Evolutionary conservation across 176 grass and related monocot genomes (phyloP).

Genomic region (Raddia guianensis): DNA sequence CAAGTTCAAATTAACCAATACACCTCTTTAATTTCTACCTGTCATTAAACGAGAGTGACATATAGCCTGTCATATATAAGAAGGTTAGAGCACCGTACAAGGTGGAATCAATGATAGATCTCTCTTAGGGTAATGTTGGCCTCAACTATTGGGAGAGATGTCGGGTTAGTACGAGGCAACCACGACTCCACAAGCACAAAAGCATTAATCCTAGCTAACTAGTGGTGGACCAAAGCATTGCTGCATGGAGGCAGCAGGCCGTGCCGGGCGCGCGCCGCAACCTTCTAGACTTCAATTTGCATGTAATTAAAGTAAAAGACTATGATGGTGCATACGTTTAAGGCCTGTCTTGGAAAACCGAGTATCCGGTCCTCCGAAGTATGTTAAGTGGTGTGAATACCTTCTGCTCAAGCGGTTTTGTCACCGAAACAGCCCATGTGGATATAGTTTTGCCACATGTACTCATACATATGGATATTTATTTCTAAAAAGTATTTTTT

Average conservation of each 20-base stretch:
- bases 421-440: too few species aligned
- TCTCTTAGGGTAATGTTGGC: neutral
- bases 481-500: too few species aligned
- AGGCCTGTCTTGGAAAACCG: too few species aligned
- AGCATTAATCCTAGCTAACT: neutral
- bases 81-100: constrained; percentile 25
- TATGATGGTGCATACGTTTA: too few species aligned
- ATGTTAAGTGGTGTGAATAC: too few species aligned
- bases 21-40: too few species aligned
- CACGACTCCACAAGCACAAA: neutral
- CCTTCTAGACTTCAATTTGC: neutral
- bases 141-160: constrained; percentile 6
- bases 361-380: too few species aligned
- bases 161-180: constrained; percentile 26
- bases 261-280: neutral
- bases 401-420: too few species aligned
- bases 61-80: neutral
- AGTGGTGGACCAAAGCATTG: constrained; percentile 26
- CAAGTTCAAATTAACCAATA: neutral
- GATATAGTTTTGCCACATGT: too few species aligned
- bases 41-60: neutral
- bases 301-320: too few species aligned
- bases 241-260: neutral
- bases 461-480: too few species aligned
- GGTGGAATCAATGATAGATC: constrained; percentile 38